Percentiles rank a stretch among this genome's conserved stretches.
Conservation (phyloP, 805 yeast genomes). For the Teunomyces stri region DNA sequence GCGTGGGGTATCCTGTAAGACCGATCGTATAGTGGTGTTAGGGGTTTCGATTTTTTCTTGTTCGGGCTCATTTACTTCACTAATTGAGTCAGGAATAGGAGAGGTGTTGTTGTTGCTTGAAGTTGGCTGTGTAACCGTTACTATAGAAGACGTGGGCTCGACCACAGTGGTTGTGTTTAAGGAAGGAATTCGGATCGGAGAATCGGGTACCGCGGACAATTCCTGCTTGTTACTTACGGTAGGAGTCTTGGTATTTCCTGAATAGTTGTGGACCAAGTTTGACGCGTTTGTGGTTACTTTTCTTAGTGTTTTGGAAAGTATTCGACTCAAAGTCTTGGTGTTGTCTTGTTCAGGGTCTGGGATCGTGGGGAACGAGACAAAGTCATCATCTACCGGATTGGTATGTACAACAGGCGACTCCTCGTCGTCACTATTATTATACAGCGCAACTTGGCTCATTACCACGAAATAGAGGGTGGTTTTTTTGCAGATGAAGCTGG, state of each 20-base stretch:
- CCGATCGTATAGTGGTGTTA: background rate
- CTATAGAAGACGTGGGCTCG: background rate
- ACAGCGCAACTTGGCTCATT: conserved; percentile 2
- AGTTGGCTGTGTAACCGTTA: background rate
- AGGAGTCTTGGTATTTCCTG: conserved; percentile 4
- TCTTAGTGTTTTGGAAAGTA: conserved; percentile 37
- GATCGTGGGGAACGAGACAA: conserved; percentile 41
- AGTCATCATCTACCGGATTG: conserved; percentile 21
- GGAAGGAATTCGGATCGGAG: conserved; percentile 5
- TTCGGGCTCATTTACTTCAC: background rate
- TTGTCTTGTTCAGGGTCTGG: conserved; percentile 42
- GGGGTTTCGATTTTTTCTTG: background rate
- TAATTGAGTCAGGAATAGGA: background rate
- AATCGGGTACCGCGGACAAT: background rate
- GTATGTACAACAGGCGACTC: background rate
- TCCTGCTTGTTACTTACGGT: background rate
- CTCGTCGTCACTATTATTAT: conserved; percentile 14
- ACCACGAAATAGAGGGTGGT: background rate
- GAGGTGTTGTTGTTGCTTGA: background rate
- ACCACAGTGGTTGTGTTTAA: background rate
- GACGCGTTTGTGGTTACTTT: conserved; percentile 44
- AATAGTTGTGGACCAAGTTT: conserved; percentile 23
- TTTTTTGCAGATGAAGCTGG: background rate
- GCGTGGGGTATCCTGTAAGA: conserved; percentile 15
- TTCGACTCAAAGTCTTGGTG: conserved; percentile 30